These are phyloP conservation scores for Suillus lakei DNA, from an alignment of 768 basidiomycete species.

Conservation along the genomic window DNA sequence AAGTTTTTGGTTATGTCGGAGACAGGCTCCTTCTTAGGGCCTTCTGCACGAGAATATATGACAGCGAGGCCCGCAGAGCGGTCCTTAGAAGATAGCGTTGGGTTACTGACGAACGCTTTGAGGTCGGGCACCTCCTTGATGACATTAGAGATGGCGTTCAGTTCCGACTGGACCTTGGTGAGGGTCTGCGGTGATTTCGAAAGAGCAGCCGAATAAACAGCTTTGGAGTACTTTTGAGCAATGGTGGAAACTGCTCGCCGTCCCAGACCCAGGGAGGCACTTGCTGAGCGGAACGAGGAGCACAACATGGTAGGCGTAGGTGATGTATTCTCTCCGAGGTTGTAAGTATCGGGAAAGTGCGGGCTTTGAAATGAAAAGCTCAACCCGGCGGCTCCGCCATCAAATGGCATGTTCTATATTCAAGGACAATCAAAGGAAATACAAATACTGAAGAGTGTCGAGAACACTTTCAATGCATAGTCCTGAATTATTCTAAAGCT, in stretches of 20 bases:
- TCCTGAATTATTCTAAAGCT: not conserved
- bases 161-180: constrained; percentile 85
- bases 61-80: constrained; percentile 67
- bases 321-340: constrained; percentile 1
- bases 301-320: constrained; percentile 54
- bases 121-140: constrained; percentile 71
- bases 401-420: not conserved
- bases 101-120: constrained; percentile 81
- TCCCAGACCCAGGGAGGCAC: constrained; percentile 52
- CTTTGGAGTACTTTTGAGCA: constrained; percentile 84
- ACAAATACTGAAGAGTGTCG: not conserved
- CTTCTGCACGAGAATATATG: constrained; percentile 72
- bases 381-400: constrained; percentile 6
- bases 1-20: constrained; percentile 93
- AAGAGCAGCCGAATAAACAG: constrained; percentile 80
- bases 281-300: constrained; percentile 56
- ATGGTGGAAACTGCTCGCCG: constrained; percentile 79
- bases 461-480: not conserved
- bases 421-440: not conserved
- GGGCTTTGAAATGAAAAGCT: constrained; percentile 9
- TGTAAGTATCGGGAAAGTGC: constrained; percentile 6
- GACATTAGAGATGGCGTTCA: constrained; percentile 69
- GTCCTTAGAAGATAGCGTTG: constrained; percentile 85
- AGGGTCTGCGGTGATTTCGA: constrained; percentile 83
- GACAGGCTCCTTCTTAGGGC: constrained; percentile 72